These are phyloP conservation scores for Colletotrichum euphorbiae DNA, from an alignment of 2,329 filamentous ascomycete genomes.

Conservation along the genomic window DNA sequence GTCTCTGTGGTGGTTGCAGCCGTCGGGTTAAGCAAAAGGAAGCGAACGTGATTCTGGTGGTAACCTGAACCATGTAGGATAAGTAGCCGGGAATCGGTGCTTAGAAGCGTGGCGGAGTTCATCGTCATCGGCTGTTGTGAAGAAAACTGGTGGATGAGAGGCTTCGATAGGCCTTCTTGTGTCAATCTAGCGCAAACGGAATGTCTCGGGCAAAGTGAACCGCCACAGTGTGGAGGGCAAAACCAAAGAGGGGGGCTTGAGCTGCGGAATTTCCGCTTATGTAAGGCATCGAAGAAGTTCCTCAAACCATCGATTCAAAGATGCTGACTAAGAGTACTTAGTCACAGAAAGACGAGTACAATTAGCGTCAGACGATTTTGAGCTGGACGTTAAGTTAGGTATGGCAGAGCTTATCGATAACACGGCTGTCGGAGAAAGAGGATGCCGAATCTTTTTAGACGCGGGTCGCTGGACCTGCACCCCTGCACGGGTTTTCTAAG, in stretches of 20 bases:
- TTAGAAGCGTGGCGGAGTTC: slow-evolving; percentile 31
- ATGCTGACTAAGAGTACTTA: too few species aligned
- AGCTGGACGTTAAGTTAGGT: too few species aligned
- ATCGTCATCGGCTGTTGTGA: slow-evolving; percentile 24
- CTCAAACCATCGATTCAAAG: too few species aligned
- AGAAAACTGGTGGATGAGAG: slow-evolving; percentile 35
- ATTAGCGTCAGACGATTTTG: neutral
- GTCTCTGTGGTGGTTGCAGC: slow-evolving; percentile 29
- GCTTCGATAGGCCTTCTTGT: slow-evolving; percentile 26
- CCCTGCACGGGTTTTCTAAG: slow-evolving; percentile 36
- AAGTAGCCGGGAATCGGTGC: slow-evolving; percentile 11
- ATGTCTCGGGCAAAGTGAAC: slow-evolving; percentile 37
- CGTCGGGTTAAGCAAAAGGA: neutral
- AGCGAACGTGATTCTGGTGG: neutral
- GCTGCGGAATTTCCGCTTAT: neutral
- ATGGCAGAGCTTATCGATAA: slow-evolving; percentile 40
- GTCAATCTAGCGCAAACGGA: slow-evolving; percentile 32
- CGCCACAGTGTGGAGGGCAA: slow-evolving; percentile 25
- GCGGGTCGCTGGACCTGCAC: slow-evolving; percentile 6
- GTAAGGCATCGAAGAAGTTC: neutral
- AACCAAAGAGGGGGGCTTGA: slow-evolving; percentile 2
- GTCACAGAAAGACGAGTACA: neutral
- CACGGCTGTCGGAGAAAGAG: slow-evolving; percentile 37
- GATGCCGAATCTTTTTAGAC: slow-evolving; percentile 14
- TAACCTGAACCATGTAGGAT: slow-evolving; percentile 12